Evolutionary conservation across 2,329 filamentous ascomycete species (phyloP), one percentile per base, ranked within the genome.

Genomic region (Polychaeton citri): DNA sequence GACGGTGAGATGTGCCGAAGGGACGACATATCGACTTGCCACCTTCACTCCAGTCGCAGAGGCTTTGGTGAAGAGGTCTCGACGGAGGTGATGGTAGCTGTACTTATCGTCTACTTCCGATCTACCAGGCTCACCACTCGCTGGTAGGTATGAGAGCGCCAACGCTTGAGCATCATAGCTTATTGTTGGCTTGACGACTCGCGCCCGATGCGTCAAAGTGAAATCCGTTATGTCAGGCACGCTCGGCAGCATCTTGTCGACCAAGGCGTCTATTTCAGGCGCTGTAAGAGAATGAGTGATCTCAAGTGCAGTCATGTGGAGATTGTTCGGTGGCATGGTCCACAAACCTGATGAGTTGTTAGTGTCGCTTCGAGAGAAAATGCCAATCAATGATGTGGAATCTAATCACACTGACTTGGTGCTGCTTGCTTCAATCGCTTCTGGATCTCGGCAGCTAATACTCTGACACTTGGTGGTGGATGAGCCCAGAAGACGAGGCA

Each of bases 401-500:
- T 4, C 19, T 12, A 12, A 6, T 21, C 15, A 31, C 16, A 65
- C 78, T 55, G 64, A 90, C 85, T 72, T 21, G 84, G 81, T 10
- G 79, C 78, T 15, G 66, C 60, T 38, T 67, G 64, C 33, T 92
- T 63, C 12, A 55, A 37, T 49, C 74, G 69, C 34, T 68, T 57
- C 58, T 95, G 88, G 19, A 95, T 61, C 38, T 71, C 69, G 2
- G 63, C 59, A 2, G 88, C 74, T 39, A 96, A 61, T 15, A 69
- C 61, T 32, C 79, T 66, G 13, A 95, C 66, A 46, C 79, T 74
- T 32, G 73, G 61, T 1, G 87, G 81, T 12, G 88, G 88, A 5
- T 87, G 70, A 3, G 82, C 84, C 85, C 86, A 95, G 52, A 95
- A 78, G 1, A 86, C 82, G 8, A 95, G 66, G 53, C 87, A 92